phyloP scores from a whole-genome alignment of 495 filamentous ascomycete genomes.

The Tuber microsphaerosporum region DNA sequence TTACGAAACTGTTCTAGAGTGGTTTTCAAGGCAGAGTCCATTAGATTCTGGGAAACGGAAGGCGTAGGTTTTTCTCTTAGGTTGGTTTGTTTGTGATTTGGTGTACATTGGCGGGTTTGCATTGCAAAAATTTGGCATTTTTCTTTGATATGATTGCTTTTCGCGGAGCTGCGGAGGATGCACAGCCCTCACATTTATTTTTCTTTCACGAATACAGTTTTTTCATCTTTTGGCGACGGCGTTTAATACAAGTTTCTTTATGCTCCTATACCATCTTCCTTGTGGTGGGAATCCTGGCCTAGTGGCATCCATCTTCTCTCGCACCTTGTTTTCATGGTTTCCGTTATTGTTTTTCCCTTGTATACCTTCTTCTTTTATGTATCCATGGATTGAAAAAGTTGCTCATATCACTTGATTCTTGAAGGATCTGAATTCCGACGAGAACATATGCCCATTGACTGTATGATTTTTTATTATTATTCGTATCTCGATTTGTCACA shows the following conservation, averaged over 20 bases:
- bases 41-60: constrained; percentile 42
- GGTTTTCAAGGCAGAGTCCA: constrained; percentile 54
- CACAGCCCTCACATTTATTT: not conserved
- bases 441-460: not conserved
- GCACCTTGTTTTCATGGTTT: not conserved
- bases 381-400: not conserved
- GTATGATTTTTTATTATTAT: not conserved
- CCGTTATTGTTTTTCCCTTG: not conserved
- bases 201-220: not conserved
- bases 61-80: constrained; percentile 29
- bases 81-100: constrained; percentile 18
- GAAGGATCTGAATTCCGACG: not conserved
- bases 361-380: not conserved
- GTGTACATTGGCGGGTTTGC: constrained; percentile 33
- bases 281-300: not conserved
- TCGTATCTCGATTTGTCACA: not conserved
- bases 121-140: constrained; percentile 23
- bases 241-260: constrained; percentile 2
- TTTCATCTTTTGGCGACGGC: not conserved
- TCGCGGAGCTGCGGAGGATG: not conserved
- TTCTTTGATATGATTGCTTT: constrained; percentile 20
- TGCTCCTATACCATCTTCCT: constrained; percentile 2
- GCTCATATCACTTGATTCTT: not conserved
- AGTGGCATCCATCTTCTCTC: not conserved
- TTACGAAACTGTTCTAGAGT: constrained; percentile 91